A percentile compares a stretch with the other conserved stretches of the same genome.
Evolutionary conservation across 805 yeast species (phyloP).

Genomic region (Candida insectorum): DNA sequence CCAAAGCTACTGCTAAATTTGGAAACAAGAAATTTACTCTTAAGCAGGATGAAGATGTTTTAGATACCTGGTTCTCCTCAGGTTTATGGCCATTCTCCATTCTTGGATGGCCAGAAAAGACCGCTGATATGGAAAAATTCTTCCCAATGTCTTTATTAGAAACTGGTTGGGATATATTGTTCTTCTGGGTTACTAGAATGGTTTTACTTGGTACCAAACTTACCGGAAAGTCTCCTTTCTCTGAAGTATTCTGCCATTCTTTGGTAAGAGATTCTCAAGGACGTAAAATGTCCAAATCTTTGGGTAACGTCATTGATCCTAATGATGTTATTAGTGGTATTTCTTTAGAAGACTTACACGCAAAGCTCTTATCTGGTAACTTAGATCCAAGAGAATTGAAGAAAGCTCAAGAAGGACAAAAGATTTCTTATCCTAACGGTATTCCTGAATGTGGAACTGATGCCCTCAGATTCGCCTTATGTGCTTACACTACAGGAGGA

Average conservation of each 20-base stretch:
- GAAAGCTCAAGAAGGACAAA: conserved; percentile 86
- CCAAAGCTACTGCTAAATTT: conserved; percentile 73
- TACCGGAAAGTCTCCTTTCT: conserved; percentile 89
- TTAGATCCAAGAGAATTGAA: conserved; percentile 84
- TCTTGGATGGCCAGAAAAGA: conserved; percentile 88
- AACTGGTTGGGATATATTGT: conserved; percentile 98
- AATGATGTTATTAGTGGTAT: conserved; percentile 91
- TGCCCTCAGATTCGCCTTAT: conserved; percentile 94
- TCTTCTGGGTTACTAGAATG: conserved; percentile 99
- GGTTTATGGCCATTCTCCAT: conserved; percentile 98
- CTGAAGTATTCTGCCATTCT: conserved; percentile 96
- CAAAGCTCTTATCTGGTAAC: conserved; percentile 75
- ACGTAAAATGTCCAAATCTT: conserved; percentile 96
- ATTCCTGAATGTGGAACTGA: conserved; percentile 99
- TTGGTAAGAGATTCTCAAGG: conserved; percentile 99
- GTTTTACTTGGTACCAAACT: conserved; percentile 84
- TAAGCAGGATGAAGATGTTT: conserved; percentile 95
- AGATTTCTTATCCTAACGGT: conserved; percentile 88
- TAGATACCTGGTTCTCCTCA: conserved; percentile 98
- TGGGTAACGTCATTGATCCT: conserved; percentile 97
- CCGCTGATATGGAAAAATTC: conserved; percentile 70
- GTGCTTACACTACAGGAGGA: conserved; percentile 98
- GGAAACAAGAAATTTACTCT: conserved; percentile 67
- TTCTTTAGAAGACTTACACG: conserved; percentile 72
- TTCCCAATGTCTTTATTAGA: conserved; percentile 93